Evolutionary conservation across 177 flowering plant genomes (phyloP), one percentile per base, ranked within the genome.

Genomic region (Vitis hybrid): DNA sequence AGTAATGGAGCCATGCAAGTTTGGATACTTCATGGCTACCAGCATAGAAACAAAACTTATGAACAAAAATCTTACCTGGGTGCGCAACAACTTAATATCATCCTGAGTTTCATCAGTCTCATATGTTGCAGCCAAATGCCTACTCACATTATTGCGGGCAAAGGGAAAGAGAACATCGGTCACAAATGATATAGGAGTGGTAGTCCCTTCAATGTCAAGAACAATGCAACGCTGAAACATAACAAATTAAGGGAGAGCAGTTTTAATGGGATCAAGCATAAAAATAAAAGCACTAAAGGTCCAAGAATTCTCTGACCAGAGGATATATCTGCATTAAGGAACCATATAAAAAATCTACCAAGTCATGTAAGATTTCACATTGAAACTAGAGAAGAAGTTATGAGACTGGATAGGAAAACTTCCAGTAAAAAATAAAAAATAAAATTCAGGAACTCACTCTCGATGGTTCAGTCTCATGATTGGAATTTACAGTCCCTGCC

Each of bases 131-230:
- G 70, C 78, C 72, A 96, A 84, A 81, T 96, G 97, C 76, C 81
- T 94, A 60, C 90, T 85, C 65, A 92, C 98, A 77, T 86, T 94
- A 20, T 90, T 84, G 66, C 90, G 91, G 56, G 97, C 99, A 82
- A 89, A 96, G 4, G 99, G 99, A 73, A 96, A 94, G 69, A 96
- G 96, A 77, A 94, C 93, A 68, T 94, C 98, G 20, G 87, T 80
- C 58, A 94, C 98, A 78, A 96, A 96, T 70, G 97, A 84, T 76
- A 92, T 96, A 2, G 98, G 99, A 50, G 98, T 92, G 3, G 98
- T 89, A 6, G 98, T 96, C 66, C 99, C 99, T 77, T 93, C 99
- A 77, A 96, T 96, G 81, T 96, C 99, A 68, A 96, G 97, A 71
- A 96, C 85, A 79, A 96, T 86, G 83, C 90, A 92, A n/a, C 86